Percentiles rank a stretch among this genome's conserved stretches.
Evolutionary conservation across 306 rosid genomes (phyloP).

Genomic region (Glycine tomentella): DNA sequence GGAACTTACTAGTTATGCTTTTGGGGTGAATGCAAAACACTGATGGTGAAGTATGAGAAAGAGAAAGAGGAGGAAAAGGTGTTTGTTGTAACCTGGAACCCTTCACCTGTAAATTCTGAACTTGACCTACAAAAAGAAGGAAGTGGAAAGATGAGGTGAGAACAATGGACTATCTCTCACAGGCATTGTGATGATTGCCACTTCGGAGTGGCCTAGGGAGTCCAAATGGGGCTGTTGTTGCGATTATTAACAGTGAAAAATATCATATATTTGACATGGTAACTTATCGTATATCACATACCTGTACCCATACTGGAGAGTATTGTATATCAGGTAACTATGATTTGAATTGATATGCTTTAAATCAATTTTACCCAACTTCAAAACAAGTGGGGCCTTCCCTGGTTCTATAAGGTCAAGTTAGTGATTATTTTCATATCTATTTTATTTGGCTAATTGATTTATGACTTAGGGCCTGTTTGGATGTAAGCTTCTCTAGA

Average conservation of each 20-base stretch:
- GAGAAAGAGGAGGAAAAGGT: background rate
- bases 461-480: background rate
- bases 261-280: background rate
- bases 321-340: background rate
- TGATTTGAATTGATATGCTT: background rate
- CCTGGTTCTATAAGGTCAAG: conserved; percentile 25
- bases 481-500: too few species aligned
- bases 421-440: background rate
- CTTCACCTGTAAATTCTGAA: background rate
- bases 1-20: background rate
- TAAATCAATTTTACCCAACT: background rate
- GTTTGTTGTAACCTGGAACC: background rate
- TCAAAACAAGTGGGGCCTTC: background rate
- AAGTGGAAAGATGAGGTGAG: background rate
- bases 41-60: background rate
- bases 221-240: too few species aligned
- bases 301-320: background rate
- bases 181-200: too few species aligned
- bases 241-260: too few species aligned
- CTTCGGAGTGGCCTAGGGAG: too few species aligned
- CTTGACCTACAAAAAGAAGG: background rate
- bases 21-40: background rate
- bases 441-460: conserved; percentile 4
- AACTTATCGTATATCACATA: background rate
- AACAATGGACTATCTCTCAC: background rate